phyloP scores from a whole-genome alignment of 768 basidiomycete genomes.

The Sporobolomyces pararoseus region DNA sequence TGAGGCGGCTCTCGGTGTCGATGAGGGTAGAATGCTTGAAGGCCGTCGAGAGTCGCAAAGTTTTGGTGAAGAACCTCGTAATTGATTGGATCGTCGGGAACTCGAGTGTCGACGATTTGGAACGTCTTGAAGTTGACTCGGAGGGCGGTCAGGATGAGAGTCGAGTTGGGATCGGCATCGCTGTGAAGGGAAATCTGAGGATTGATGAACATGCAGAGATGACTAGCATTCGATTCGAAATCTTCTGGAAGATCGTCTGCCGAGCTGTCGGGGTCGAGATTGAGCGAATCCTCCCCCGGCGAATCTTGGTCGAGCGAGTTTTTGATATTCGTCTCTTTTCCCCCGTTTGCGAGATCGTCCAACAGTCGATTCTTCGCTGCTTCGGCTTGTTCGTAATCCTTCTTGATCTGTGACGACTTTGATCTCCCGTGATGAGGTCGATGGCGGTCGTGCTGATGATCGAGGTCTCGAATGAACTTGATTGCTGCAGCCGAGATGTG shows the following conservation, averaged over 20 bases:
- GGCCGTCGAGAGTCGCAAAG: slow-evolving; percentile 69
- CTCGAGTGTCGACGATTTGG: slow-evolving; percentile 71
- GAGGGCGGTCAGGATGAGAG: slow-evolving; percentile 70
- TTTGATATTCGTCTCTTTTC: background rate
- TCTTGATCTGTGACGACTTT: slow-evolving; percentile 6
- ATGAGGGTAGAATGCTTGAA: slow-evolving; percentile 80
- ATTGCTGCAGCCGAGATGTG: slow-evolving; percentile 84
- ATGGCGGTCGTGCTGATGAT: slow-evolving; percentile 50
- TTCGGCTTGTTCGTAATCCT: slow-evolving; percentile 21
- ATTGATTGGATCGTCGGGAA: slow-evolving; percentile 75
- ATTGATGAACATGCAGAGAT: slow-evolving; percentile 81
- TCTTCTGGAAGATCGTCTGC: slow-evolving; percentile 46
- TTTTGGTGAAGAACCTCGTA: slow-evolving; percentile 84
- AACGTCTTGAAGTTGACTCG: slow-evolving; percentile 75
- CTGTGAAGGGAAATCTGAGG: slow-evolving; percentile 80
- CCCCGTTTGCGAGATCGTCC: slow-evolving; percentile 31
- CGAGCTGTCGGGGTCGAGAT: slow-evolving; percentile 39
- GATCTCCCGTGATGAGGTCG: slow-evolving; percentile 7
- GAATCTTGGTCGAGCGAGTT: slow-evolving; percentile 17
- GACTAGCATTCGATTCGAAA: slow-evolving; percentile 56
- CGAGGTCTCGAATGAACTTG: slow-evolving; percentile 82
- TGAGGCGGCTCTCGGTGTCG: slow-evolving; percentile 26
- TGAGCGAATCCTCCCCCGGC: slow-evolving; percentile 28
- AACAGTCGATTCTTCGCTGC: slow-evolving; percentile 33
- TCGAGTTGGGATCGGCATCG: slow-evolving; percentile 56